Evolutionary conservation across 805 yeast species (phyloP).

Genomic region (Lipomyces mesembrius): DNA sequence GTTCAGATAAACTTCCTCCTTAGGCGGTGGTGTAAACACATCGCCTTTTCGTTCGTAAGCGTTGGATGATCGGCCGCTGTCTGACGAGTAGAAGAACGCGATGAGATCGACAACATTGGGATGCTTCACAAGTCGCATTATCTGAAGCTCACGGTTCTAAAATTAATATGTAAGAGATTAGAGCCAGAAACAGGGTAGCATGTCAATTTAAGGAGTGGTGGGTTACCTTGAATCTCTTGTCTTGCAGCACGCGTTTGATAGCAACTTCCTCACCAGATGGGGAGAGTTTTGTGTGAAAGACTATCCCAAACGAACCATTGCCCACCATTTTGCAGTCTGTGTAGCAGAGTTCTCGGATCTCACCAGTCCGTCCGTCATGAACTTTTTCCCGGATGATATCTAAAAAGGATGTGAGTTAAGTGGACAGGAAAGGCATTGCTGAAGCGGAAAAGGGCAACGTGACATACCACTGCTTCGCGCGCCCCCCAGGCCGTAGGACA

Average conservation of each 20-base stretch:
- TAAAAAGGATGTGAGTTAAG: conserved; percentile 10
- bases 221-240: conserved; percentile 80
- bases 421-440: background rate
- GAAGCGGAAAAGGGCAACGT: background rate
- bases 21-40: conserved; percentile 52
- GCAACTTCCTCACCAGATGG: conserved; percentile 84
- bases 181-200: conserved; percentile 39
- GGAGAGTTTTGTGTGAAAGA: conserved; percentile 80
- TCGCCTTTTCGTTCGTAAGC: conserved; percentile 28
- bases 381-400: conserved; percentile 56
- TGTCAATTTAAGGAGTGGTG: background rate
- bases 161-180: conserved; percentile 36
- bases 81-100: conserved; percentile 78
- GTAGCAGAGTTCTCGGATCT: conserved; percentile 65
- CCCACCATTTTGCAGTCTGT: conserved; percentile 90
- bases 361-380: conserved; percentile 72
- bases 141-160: conserved; percentile 93
- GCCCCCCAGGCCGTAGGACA: conserved; percentile 15
- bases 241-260: conserved; percentile 94
- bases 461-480: conserved; percentile 27
- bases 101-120: conserved; percentile 84
- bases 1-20: conserved; percentile 83
- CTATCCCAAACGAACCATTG: conserved; percentile 99
- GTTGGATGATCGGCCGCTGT: conserved; percentile 25
- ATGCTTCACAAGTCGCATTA: conserved; percentile 88